phyloP scores from a whole-genome alignment of 352 stramenopile species.

The Phytopythium ostracodes region DNA sequence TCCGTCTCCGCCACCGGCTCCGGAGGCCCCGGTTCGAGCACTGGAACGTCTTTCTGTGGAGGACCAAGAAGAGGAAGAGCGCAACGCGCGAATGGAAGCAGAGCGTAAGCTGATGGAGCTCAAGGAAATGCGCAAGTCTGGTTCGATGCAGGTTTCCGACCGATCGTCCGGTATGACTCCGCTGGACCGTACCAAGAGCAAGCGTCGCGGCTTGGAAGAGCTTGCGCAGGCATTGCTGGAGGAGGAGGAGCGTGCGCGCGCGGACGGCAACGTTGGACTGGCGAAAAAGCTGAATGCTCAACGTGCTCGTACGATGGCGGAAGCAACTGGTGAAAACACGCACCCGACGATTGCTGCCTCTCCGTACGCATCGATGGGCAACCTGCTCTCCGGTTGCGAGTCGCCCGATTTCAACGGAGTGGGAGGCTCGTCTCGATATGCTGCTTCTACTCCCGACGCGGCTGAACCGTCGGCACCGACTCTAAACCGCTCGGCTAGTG shows the following conservation, averaged over 20 bases:
- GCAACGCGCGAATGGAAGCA: conserved; percentile 69
- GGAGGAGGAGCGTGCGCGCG: conserved; percentile 75
- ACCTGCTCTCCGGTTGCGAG: conserved; percentile 21
- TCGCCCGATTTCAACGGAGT: neutral
- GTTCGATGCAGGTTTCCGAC: conserved; percentile 54
- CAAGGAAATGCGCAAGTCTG: conserved; percentile 64
- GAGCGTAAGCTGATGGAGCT: conserved; percentile 82
- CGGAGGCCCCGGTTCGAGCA: conserved; percentile 26
- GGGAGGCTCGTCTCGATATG: neutral
- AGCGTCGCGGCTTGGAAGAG: conserved; percentile 73
- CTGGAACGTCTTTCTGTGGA: conserved; percentile 35
- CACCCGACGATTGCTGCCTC: conserved; percentile 25
- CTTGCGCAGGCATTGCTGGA: conserved; percentile 72
- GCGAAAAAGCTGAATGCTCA: conserved; percentile 80
- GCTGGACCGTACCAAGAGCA: conserved; percentile 56
- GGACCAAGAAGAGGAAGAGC: conserved; percentile 63
- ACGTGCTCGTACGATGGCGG: conserved; percentile 64
- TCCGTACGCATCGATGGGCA: conserved; percentile 40
- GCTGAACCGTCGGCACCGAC: conserved; percentile 11
- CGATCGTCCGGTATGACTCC: conserved; percentile 53
- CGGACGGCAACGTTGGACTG: conserved; percentile 66
- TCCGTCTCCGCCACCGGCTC: conserved; percentile 17
- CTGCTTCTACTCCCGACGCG: conserved; percentile 5
- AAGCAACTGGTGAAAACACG: conserved; percentile 34
- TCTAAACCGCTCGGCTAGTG: conserved; percentile 40